Conservation (phyloP, 768 basidiomycete genomes). For the Paxillus involutus region DNA sequence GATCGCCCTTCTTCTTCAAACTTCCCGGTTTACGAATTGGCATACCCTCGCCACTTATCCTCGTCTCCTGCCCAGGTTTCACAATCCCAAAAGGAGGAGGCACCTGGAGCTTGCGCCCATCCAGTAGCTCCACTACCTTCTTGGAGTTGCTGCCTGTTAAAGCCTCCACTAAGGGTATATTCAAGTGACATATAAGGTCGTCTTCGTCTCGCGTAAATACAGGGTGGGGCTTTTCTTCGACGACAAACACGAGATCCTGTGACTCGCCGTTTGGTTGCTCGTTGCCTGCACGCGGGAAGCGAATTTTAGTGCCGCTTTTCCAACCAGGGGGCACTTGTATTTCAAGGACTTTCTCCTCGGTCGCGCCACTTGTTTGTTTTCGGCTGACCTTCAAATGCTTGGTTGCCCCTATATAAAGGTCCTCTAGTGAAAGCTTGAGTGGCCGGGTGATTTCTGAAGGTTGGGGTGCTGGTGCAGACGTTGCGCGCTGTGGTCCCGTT, state of each 20-base stretch:
- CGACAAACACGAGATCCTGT: conserved; percentile 93
- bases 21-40: conserved; percentile 81
- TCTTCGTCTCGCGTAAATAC: conserved; percentile 79
- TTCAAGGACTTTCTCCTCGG: conserved; percentile 86
- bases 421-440: conserved; percentile 81
- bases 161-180: conserved; percentile 82
- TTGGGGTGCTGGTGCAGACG: conserved; percentile 31
- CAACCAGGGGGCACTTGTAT: conserved; percentile 84
- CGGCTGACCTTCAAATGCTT: conserved; percentile 90
- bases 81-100: conserved; percentile 64
- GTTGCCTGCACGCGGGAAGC: conserved; percentile 86
- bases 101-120: conserved; percentile 76
- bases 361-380: conserved; percentile 63
- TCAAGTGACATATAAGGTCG: conserved; percentile 62
- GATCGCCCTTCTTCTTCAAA: conserved; percentile 76
- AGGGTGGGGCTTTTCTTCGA: conserved; percentile 92
- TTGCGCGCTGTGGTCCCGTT: conserved; percentile 24
- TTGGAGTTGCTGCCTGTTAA: conserved; percentile 60
- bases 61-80: conserved; percentile 75
- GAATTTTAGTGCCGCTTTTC: conserved; percentile 95
- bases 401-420: conserved; percentile 79
- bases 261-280: conserved; percentile 65
- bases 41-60: conserved; percentile 81
- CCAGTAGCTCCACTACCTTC: conserved; percentile 65
- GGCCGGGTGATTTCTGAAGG: conserved; percentile 73